Base-by-base conservation (phyloP, 1,284 basidiomycete genomes). In the Microstroma glucosiphilum region DNA sequence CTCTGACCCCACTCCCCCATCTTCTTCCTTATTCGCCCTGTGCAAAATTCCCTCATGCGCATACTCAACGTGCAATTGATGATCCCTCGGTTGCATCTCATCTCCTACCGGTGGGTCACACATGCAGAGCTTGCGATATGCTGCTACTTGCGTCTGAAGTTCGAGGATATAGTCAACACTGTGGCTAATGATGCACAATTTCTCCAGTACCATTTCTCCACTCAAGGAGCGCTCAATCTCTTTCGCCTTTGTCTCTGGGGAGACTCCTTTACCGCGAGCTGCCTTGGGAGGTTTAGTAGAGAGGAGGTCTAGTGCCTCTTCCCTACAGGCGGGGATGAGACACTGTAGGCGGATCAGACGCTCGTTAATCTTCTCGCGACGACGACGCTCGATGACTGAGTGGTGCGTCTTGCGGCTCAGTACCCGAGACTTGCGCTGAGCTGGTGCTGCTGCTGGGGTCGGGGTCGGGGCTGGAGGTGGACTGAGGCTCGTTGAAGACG, bases 291-390 rank as follows among this genome's bases (percentile, higher is more conserved):
- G 48, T 42, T 63, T 60, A 30, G 53, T 58, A n/a, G 62, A 56
- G 26, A 77, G 62, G 41, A 71, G 62, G 46, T 75, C 72, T 37
- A 62, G 61, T n/a, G 70, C 73, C 59, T 79, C 72, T 23, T 69
- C 65, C 51, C 67, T 67, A 46, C 77, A 79, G 9, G 77, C 77
- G 0, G 77, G 77, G 11, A 79, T 71, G 15, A 66, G 57, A 43
- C 62, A 61, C 53, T 78, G 76, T 37, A 79, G 59, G 15, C 64
- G 57, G 42, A 78, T 66, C 8, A 79, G 71, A 56, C 74, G 72
- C 58, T 79, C 76, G 63, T 79, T 79, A 70, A 79, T 79, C 68
- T 79, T 79, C 53, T 77, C 75, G 19, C 77, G 57, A 11, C 77
- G 62, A 19, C 76, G 68, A 9, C 77, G 58, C 61, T 79, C 77